phyloP scores from a whole-genome alignment of 2,329 filamentous ascomycete genomes.

The Pseudocercospora musae region DNA sequence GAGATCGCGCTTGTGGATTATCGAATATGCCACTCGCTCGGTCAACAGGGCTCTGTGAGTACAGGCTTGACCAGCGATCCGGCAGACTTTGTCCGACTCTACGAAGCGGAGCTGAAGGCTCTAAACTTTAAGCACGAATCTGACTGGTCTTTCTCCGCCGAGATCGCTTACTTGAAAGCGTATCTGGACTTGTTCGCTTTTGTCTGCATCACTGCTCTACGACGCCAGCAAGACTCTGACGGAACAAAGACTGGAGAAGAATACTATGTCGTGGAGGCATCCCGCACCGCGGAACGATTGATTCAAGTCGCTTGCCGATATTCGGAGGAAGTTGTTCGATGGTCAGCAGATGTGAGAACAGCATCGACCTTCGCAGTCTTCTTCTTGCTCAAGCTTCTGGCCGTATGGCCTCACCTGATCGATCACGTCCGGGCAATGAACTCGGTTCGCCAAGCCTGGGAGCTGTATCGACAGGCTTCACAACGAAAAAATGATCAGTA shows the following conservation, averaged over 20 bases:
- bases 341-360: slow-evolving; percentile 1
- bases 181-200: neutral
- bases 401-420: neutral
- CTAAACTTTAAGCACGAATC: slow-evolving; percentile 2
- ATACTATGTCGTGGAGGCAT: slow-evolving; percentile 1
- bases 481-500: slow-evolving; percentile 6
- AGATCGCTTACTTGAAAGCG: slow-evolving; percentile 5
- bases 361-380: slow-evolving; percentile 6
- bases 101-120: slow-evolving; percentile 1
- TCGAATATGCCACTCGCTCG: slow-evolving; percentile 2
- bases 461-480: slow-evolving; percentile 1
- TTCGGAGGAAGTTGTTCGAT: neutral
- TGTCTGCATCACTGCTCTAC: neutral
- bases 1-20: slow-evolving; percentile 6
- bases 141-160: slow-evolving; percentile 3
- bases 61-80: slow-evolving; percentile 3
- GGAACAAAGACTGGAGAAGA: neutral
- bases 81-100: neutral
- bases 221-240: neutral
- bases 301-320: slow-evolving; percentile 4
- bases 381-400: slow-evolving; percentile 8
- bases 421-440: slow-evolving; percentile 6
- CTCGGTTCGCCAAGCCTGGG: slow-evolving; percentile 6
- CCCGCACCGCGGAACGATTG: neutral
- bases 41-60: neutral